Evolutionary conservation across 371 early-diverging fungal genomes (phyloP).

Genomic region (Batrachochytrium dendrobatidis): DNA sequence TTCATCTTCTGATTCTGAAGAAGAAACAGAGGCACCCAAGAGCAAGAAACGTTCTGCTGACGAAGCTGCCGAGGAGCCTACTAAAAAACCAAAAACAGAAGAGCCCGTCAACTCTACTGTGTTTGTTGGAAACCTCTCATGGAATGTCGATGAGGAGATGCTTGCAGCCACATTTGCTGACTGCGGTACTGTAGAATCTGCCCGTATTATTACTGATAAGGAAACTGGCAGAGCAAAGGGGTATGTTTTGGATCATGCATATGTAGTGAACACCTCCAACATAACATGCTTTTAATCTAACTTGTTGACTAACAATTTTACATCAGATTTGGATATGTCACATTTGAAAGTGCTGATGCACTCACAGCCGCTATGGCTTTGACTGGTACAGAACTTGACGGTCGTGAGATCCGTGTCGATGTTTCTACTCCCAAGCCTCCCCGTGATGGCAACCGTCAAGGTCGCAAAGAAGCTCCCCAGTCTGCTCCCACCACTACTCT

Average conservation of each 20-base stretch:
- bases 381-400: constrained; percentile 58
- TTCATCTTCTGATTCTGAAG: no score
- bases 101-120: constrained; percentile 33
- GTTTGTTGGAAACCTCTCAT: constrained; percentile 66
- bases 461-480: constrained; percentile 19
- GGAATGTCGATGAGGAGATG: constrained; percentile 55
- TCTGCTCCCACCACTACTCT: constrained; percentile 61
- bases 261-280: no score
- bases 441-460: constrained; percentile 4
- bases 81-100: constrained; percentile 46
- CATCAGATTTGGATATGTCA: constrained; percentile 61
- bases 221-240: constrained; percentile 59
- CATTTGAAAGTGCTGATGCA: constrained; percentile 47
- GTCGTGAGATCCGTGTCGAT: constrained; percentile 56
- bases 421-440: constrained; percentile 23
- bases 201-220: constrained; percentile 59
- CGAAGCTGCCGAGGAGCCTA: constrained; percentile 23
- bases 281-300: neutral
- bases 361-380: constrained; percentile 57
- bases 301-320: neutral
- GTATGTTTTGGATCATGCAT: constrained; percentile 26
- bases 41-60: constrained; percentile 14
- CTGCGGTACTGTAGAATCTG: constrained; percentile 57
- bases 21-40: constrained; percentile 15
- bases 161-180: constrained; percentile 51